phyloP scores from a whole-genome alignment of 768 basidiomycete species.

The Trametes elegans region DNA sequence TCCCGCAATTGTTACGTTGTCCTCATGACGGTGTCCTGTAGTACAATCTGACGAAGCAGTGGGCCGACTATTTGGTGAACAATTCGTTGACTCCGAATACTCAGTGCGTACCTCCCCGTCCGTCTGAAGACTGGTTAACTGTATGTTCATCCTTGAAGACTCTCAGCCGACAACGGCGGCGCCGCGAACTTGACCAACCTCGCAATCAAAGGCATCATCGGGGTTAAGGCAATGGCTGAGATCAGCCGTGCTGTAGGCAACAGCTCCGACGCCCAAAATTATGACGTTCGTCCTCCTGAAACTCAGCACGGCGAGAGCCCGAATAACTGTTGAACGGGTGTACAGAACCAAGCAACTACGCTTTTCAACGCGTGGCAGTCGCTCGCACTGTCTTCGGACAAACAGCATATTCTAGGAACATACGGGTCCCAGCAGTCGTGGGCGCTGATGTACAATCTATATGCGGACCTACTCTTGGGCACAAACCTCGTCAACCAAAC shows the following conservation, averaged over 20 bases:
- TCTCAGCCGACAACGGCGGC: conserved; percentile 7
- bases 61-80: conserved; percentile 25
- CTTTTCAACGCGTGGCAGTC: conserved; percentile 7
- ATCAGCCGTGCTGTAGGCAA: not conserved
- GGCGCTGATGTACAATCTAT: conserved; percentile 17
- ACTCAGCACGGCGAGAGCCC: too few species aligned
- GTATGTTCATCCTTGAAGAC: not conserved
- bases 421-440: conserved; percentile 10
- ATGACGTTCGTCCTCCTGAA: not conserved
- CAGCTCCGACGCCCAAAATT: not conserved
- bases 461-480: conserved; percentile 12
- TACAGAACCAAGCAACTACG: conserved; percentile 6
- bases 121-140: too few species aligned
- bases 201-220: conserved; percentile 24
- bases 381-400: not conserved
- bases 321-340: not conserved
- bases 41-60: conserved; percentile 24
- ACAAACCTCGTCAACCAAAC: not conserved
- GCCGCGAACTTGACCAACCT: not conserved
- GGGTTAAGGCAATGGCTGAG: not conserved
- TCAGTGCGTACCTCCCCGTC: conserved; percentile 1
- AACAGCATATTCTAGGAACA: not conserved
- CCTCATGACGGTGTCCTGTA: not conserved
- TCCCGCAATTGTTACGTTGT: not conserved
- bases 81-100: conserved; percentile 8